Conservation (phyloP, 2,329 filamentous ascomycete species). For the Beauveria brongniartii region DNA sequence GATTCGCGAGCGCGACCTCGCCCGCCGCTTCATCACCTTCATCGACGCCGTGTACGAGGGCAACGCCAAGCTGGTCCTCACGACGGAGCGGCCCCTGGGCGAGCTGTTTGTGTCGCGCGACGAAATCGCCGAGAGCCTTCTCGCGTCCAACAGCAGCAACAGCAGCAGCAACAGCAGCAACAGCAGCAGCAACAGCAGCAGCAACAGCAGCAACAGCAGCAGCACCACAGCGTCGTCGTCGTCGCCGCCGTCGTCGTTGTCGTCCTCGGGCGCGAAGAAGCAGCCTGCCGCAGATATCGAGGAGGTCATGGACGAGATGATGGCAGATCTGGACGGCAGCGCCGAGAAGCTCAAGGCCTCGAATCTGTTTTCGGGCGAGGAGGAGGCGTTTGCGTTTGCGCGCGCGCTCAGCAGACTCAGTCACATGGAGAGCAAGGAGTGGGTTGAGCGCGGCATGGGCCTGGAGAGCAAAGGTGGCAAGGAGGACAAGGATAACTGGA, state of each 20-base stretch:
- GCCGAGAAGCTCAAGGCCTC: conserved; percentile 79
- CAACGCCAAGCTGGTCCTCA: conserved; percentile 90
- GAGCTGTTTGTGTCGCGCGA: conserved; percentile 75
- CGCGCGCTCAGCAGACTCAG: conserved; percentile 73
- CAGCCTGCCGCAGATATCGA: conserved; percentile 38
- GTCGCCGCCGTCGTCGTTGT: conserved; percentile 11
- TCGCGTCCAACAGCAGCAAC: conserved; percentile 35
- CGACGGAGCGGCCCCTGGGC: conserved; percentile 73
- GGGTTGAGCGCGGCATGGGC: conserved; percentile 77
- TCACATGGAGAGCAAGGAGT: conserved; percentile 92
- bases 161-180: conserved; percentile 21
- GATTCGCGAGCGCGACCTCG: conserved; percentile 74
- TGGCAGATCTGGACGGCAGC: conserved; percentile 82
- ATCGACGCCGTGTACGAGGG: conserved; percentile 93
- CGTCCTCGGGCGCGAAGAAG: neutral
- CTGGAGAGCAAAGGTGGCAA: conserved; percentile 57
- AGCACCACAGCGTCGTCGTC: too few species aligned
- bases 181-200: neutral
- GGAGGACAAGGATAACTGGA: conserved; percentile 57
- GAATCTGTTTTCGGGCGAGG: conserved; percentile 84
- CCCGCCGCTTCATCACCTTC: conserved; percentile 91
- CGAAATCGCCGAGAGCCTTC: conserved; percentile 53
- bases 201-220: too few species aligned
- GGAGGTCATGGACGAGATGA: conserved; percentile 67
- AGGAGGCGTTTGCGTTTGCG: conserved; percentile 94